These are phyloP conservation scores for Aphanomyces cochlioides DNA, from an alignment of 352 stramenopile species.

Conservation along the genomic window DNA sequence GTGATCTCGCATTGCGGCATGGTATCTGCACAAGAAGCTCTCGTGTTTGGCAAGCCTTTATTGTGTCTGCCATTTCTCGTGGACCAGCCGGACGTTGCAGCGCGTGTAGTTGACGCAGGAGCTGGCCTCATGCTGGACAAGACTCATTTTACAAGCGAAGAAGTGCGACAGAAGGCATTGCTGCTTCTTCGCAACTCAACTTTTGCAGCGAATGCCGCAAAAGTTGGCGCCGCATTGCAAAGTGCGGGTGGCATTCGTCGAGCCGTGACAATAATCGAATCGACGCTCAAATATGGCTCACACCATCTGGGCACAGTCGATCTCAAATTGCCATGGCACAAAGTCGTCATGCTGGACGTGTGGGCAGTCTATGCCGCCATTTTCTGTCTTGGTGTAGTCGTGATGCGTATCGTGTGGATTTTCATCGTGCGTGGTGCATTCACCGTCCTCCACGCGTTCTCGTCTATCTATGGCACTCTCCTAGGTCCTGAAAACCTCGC, in stretches of 20 bases:
- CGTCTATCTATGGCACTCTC: background rate
- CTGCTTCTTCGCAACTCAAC: conserved; percentile 50
- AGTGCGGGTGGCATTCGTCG: conserved; percentile 57
- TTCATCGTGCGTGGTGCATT: background rate
- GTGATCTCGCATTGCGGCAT: conserved; percentile 88
- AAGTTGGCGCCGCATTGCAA: conserved; percentile 53
- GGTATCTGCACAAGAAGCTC: conserved; percentile 73
- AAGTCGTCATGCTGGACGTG: conserved; percentile 70
- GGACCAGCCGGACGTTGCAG: conserved; percentile 81
- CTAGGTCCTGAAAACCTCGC: background rate
- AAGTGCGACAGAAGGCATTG: conserved; percentile 51
- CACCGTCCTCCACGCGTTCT: background rate
- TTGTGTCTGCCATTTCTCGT: conserved; percentile 86
- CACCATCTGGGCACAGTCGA: conserved; percentile 67
- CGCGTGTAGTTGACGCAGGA: conserved; percentile 68
- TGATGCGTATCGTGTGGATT: conserved; percentile 53
- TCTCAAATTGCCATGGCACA: conserved; percentile 68
- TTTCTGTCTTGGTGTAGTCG: conserved; percentile 61
- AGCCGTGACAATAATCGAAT: conserved; percentile 66
- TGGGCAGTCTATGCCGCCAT: conserved; percentile 70
- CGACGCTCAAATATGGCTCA: conserved; percentile 51
- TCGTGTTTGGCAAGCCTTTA: conserved; percentile 73
- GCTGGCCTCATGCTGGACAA: conserved; percentile 71
- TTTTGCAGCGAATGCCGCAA: conserved; percentile 43
- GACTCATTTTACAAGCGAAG: conserved; percentile 50